A percentile compares a stretch with the other conserved stretches of the same genome.
Conservation (phyloP, 805 yeast species). For the Komagataella populi region DNA sequence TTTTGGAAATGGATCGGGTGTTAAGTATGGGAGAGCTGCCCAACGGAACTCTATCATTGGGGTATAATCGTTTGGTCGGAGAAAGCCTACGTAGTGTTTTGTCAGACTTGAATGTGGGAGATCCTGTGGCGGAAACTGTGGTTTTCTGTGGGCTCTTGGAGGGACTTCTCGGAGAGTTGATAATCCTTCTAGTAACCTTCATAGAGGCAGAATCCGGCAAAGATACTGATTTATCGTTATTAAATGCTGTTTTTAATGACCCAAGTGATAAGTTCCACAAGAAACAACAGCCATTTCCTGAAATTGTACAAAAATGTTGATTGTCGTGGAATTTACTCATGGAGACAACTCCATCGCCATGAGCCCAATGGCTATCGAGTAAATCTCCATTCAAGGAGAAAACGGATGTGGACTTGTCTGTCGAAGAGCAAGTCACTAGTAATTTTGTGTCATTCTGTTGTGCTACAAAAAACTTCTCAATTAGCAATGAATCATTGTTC, state of each 20-base stretch:
- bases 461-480: constrained; percentile 26
- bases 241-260: neutral
- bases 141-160: neutral
- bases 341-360: neutral
- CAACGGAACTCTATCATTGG: neutral
- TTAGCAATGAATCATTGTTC: constrained; percentile 25
- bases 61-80: neutral
- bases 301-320: neutral
- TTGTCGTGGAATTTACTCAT: neutral
- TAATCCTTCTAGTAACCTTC: neutral
- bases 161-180: neutral
- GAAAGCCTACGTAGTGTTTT: neutral
- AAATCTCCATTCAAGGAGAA: neutral
- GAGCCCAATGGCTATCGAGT: neutral
- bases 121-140: neutral
- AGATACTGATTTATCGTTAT: neutral
- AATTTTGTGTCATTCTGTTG: neutral
- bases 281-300: neutral
- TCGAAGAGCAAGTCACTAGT: neutral
- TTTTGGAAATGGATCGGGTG: neutral
- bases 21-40: neutral
- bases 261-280: neutral
- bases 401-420: neutral
- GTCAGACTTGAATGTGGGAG: neutral
- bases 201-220: neutral